Evolutionary conservation across 345 rosid genomes (phyloP), one percentile per base, ranked within the genome.

Genomic region (Salix koriyanagi): DNA sequence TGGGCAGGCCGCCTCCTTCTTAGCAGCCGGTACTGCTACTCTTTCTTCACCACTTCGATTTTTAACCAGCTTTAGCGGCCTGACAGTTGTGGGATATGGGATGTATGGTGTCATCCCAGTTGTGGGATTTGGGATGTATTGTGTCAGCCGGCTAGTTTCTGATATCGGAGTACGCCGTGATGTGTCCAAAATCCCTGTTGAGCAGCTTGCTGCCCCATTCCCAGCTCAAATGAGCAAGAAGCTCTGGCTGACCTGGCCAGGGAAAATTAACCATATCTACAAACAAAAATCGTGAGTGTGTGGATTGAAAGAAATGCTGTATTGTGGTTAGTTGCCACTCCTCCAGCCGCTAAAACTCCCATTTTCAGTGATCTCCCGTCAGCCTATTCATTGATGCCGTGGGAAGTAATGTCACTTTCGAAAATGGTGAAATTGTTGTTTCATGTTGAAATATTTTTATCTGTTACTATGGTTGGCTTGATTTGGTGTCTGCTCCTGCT

Each of bases 121-220:
- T 26, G 97, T 89, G 13, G 77, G 85, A 34, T 85, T 32, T 60
- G 83, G 87, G 7, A 82, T 85, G 85, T 89, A 89, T 67, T 83
- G 87, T 70, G 30, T 77, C n/a, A 86, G 85, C 68, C 86, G 94
- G 48, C 21, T 82, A 69, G 82, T 82, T 79, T 89, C 83, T 7
- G 96, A 93, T 69, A 73, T 90, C 26, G 97, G 96, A 42, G 85
- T 89, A 13, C 86, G 96, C 3, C 90, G 77, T 2, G 96, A 93
- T 76, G 91, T 88, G 73, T 77, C 25, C 13, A 90, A 66, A 75
- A 80, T 88, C 46, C 61, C 81, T 0, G 94, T 90, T 6, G 94
- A 87, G 81, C 71, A 62, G 60, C 88, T 89, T 42, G 82, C 85
- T 4, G 80, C 85, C 39, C 39, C 16, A 4, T n/a, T 19, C 6